Percentiles rank a stretch among this genome's conserved stretches.
Conservation (phyloP, 768 basidiomycete genomes). For the Rhizopogon vesiculosus region DNA sequence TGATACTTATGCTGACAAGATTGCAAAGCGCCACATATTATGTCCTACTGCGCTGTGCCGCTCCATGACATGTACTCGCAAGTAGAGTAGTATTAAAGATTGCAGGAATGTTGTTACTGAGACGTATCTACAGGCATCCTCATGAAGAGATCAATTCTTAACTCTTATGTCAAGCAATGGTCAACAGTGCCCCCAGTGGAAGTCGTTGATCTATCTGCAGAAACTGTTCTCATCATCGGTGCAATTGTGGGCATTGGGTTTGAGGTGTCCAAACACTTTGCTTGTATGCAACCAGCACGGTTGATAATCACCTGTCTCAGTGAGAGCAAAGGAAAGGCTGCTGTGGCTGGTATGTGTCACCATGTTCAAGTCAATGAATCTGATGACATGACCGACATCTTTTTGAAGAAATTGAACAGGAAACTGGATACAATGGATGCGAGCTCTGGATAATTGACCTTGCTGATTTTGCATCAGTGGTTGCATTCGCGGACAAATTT, state of each 20-base stretch:
- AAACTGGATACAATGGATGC: slow-evolving; percentile 25
- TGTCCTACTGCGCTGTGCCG: no score
- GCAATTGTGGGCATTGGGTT: slow-evolving; percentile 30
- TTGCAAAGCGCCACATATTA: no score
- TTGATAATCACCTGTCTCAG: slow-evolving; percentile 26
- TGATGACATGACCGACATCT: background rate
- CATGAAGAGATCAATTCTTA: slow-evolving; percentile 8
- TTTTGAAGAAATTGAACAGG: slow-evolving; percentile 16
- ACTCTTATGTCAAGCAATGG: slow-evolving; percentile 14
- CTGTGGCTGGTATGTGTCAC: slow-evolving; percentile 14
- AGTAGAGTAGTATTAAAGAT: no score
- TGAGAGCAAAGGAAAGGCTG: slow-evolving; percentile 16
- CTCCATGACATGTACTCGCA: no score
- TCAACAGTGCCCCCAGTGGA: slow-evolving; percentile 11
- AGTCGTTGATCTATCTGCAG: slow-evolving; percentile 20
- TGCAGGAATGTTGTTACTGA: no score
- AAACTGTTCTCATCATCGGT: slow-evolving; percentile 26
- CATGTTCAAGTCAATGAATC: background rate
- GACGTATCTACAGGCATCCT: no score
- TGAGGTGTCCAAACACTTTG: slow-evolving; percentile 25
- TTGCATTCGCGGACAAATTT: slow-evolving; percentile 29
- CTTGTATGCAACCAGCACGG: slow-evolving; percentile 24
- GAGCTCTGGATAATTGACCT: slow-evolving; percentile 41
- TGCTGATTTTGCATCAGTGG: slow-evolving; percentile 35
- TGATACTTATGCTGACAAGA: no score